phyloP scores from a whole-genome alignment of 2,329 filamentous ascomycete genomes.

The Biscogniauxia sp. region DNA sequence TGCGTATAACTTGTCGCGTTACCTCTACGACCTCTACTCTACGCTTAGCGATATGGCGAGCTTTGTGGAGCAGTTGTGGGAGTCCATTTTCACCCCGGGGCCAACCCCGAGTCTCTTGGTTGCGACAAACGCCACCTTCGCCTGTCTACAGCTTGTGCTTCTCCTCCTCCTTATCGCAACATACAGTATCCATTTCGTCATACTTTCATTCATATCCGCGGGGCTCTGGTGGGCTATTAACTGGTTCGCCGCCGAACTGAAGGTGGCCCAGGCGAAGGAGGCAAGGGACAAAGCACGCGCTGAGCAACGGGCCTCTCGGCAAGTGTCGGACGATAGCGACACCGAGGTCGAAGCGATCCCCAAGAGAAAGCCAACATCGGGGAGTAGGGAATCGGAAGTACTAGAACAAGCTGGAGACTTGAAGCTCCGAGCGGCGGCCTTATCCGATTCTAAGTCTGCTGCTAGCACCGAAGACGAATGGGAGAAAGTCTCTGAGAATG shows the following conservation, averaged over 20 bases:
- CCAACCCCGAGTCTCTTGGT: constrained; percentile 83
- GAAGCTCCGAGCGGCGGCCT: constrained; percentile 43
- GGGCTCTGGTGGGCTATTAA: constrained; percentile 93
- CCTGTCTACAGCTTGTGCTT: constrained; percentile 76
- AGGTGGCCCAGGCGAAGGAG: constrained; percentile 43
- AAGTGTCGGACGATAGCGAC: constrained; percentile 44
- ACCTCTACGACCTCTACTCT: constrained; percentile 5
- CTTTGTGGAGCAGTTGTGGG: constrained; percentile 77
- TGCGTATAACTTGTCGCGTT: constrained; percentile 20
- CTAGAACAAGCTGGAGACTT: constrained; percentile 44
- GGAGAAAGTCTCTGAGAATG: constrained; percentile 85
- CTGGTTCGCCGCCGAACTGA: constrained; percentile 81
- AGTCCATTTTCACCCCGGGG: constrained; percentile 90
- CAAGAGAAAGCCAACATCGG: constrained; percentile 24
- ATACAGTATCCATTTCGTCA: constrained; percentile 82
- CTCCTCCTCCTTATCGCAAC: constrained; percentile 74
- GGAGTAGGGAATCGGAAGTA: constrained; percentile 45
- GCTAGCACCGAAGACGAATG: constrained; percentile 91
- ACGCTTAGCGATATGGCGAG: constrained; percentile 47
- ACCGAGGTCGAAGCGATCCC: constrained; percentile 49
- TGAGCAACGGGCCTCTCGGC: constrained; percentile 33
- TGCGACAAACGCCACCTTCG: constrained; percentile 89
- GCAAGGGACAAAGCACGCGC: constrained; percentile 41
- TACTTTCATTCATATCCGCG: constrained; percentile 75
- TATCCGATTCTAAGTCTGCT: constrained; percentile 51